Percentiles rank a stretch among this genome's conserved stretches.
Conservation (phyloP, 257 asterid genomes). For the Fraxinus excelsior region DNA sequence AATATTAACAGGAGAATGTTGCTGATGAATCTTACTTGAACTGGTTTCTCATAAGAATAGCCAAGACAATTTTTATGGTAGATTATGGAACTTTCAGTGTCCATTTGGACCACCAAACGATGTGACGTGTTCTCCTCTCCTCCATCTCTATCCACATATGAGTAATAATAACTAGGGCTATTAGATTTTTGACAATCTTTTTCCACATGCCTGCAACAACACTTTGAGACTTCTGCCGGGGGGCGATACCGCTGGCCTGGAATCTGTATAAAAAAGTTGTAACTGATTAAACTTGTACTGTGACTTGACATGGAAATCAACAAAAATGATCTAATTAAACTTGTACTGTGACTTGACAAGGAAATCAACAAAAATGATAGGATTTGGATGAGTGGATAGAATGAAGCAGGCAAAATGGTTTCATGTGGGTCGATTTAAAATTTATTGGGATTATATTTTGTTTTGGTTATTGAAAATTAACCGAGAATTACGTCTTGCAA, state of each 20-base stretch:
- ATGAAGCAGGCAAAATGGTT: neutral
- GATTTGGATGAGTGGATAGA: neutral
- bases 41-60: constrained; percentile 56
- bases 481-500: constrained; percentile 51
- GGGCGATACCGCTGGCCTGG: constrained; percentile 63
- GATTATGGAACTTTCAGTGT: constrained; percentile 68
- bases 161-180: constrained; percentile 60
- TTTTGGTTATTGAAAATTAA: neutral
- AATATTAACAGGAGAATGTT: neutral
- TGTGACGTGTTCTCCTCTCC: constrained; percentile 43
- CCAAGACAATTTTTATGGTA: constrained; percentile 76
- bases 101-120: constrained; percentile 79
- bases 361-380: neutral
- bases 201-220: constrained; percentile 59
- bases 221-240: constrained; percentile 59
- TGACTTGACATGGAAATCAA: neutral
- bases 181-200: constrained; percentile 42
- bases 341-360: neutral
- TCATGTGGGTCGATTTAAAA: neutral
- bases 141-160: constrained; percentile 54
- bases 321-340: neutral
- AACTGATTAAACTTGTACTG: neutral
- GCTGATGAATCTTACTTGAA: constrained; percentile 45
- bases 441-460: neutral
- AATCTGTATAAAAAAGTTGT: constrained; percentile 33